phyloP scores from a whole-genome alignment of 2,329 filamentous ascomycete genomes.

The Pseudohalonectria lignicola region DNA sequence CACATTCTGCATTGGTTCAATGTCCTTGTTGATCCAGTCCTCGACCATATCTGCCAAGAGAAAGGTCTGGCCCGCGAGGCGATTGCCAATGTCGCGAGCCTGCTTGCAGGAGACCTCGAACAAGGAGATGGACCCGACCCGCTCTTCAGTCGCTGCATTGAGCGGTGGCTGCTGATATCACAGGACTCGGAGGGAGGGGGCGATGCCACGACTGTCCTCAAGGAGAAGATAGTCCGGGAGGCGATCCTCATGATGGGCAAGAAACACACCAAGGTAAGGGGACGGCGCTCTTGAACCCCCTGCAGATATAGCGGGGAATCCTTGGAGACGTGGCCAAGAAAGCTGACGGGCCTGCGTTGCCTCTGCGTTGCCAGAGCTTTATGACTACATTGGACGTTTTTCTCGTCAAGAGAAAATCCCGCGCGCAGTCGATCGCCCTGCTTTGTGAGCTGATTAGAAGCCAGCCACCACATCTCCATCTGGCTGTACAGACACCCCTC shows the following conservation, averaged over 20 bases:
- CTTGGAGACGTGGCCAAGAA: not conserved
- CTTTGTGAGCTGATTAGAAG: constrained; percentile 63
- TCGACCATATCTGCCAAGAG: constrained; percentile 45
- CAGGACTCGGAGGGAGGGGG: constrained; percentile 22
- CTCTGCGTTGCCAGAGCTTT: constrained; percentile 43
- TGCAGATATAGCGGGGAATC: not conserved
- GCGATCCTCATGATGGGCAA: constrained; percentile 52
- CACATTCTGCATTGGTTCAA: constrained; percentile 66
- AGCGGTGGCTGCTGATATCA: constrained; percentile 43
- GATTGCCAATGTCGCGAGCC: constrained; percentile 50
- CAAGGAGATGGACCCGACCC: constrained; percentile 28
- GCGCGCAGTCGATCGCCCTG: constrained; percentile 53
- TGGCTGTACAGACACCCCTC: constrained; percentile 60
- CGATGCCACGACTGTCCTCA: constrained; percentile 26
- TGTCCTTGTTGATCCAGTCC: constrained; percentile 42
- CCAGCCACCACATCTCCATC: constrained; percentile 70
- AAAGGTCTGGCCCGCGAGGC: constrained; percentile 54
- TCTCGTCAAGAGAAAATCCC: constrained; percentile 52
- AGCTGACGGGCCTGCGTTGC: constrained; percentile 1
- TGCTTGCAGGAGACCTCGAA: constrained; percentile 45
- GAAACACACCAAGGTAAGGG: constrained; percentile 46
- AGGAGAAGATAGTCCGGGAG: constrained; percentile 38
- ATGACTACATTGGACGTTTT: constrained; percentile 54
- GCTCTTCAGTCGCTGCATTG: constrained; percentile 45
- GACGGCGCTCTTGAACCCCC: no score